phyloP scores from a whole-genome alignment of 768 basidiomycete species.

The Tylopilus sp. region DNA sequence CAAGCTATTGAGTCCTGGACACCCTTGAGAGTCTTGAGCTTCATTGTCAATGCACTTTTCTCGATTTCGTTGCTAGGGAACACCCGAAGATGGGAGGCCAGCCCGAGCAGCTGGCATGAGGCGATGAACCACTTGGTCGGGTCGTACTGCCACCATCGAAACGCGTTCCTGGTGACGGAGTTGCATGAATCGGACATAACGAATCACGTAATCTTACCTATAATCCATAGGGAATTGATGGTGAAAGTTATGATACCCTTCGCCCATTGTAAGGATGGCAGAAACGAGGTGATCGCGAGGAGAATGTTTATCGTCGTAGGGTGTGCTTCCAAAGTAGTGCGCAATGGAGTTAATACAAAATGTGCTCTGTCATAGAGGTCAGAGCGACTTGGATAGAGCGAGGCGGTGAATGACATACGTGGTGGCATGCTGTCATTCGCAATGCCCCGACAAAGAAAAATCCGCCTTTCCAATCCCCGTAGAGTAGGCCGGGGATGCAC shows the following conservation, averaged over 20 bases:
- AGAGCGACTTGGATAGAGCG: no score
- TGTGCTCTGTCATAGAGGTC: conserved; percentile 50
- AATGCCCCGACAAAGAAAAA: conserved; percentile 72
- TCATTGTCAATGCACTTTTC: conserved; percentile 81
- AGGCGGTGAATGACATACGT: conserved; percentile 49
- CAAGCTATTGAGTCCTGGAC: conserved; percentile 61
- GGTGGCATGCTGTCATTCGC: conserved; percentile 74
- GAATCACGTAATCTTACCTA: conserved; percentile 14
- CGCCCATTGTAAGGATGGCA: conserved; percentile 74
- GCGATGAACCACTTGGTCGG: conserved; percentile 83
- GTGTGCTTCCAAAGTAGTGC: conserved; percentile 76
- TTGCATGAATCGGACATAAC: conserved; percentile 5
- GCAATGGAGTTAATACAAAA: conserved; percentile 90
- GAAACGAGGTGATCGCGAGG: conserved; percentile 80
- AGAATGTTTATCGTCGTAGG: conserved; percentile 78
- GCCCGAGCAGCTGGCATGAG: conserved; percentile 52
- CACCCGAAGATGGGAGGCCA: conserved; percentile 77
- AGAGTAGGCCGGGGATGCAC: conserved; percentile 63
- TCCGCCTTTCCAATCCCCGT: conserved; percentile 76
- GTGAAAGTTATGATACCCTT: conserved; percentile 73
- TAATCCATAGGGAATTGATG: conserved; percentile 85
- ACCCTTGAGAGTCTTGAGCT: conserved; percentile 67
- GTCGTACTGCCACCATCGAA: conserved; percentile 69
- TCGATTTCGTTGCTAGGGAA: conserved; percentile 89
- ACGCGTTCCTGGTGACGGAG: conserved; percentile 53